Evolutionary conservation across 164 flowering plant genomes (phyloP).

Genomic region (Vitis labrusca): DNA sequence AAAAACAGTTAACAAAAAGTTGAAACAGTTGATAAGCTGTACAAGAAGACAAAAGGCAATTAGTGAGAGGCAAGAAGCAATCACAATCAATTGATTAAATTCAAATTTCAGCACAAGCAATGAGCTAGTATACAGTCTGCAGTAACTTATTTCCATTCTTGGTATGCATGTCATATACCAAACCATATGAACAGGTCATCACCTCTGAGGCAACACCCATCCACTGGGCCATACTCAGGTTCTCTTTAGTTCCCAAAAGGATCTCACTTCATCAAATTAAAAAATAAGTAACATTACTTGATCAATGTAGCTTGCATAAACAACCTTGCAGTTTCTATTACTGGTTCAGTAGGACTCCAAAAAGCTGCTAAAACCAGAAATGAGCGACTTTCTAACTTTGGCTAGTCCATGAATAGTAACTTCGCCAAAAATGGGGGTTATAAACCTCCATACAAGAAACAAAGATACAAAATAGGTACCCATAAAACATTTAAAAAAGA

Average conservation of each 20-base stretch:
- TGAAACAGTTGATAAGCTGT: background rate
- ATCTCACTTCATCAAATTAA: background rate
- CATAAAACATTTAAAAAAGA: background rate
- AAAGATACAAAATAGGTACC: background rate
- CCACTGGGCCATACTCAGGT: background rate
- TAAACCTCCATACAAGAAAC: background rate
- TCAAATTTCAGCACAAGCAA: too few relatives aligned
- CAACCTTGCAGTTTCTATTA: too few relatives aligned
- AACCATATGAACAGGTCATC: too few relatives aligned
- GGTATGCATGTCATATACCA: too few relatives aligned
- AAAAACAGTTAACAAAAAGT: background rate
- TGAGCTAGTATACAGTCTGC: too few relatives aligned
- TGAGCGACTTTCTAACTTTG: background rate
- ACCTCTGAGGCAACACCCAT: background rate
- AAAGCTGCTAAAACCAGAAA: background rate
- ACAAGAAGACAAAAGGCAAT: background rate
- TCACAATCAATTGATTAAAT: background rate
- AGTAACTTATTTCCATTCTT: too few relatives aligned
- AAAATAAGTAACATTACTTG: too few relatives aligned
- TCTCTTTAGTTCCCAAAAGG: background rate
- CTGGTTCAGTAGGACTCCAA: background rate
- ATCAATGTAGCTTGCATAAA: too few relatives aligned
- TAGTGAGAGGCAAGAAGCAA: background rate
- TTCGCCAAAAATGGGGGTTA: background rate
- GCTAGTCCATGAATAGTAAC: background rate